phyloP scores from a whole-genome alignment of 345 rosid species.

The Salix koriyanagi region DNA sequence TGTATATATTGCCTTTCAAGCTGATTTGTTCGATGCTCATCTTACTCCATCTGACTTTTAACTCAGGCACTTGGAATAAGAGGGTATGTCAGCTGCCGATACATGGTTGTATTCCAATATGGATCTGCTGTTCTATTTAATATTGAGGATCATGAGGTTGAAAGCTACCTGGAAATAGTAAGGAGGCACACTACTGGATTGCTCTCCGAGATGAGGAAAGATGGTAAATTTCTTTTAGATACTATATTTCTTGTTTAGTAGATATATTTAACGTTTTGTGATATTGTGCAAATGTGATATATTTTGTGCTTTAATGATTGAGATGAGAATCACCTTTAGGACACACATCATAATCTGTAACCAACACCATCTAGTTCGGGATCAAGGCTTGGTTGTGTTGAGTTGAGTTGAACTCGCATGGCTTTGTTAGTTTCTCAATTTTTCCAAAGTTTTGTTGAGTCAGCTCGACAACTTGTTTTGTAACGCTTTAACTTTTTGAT shows the following conservation, averaged over 20 bases:
- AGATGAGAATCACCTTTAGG: not conserved
- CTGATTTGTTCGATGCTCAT: constrained; percentile 1
- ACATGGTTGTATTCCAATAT: constrained; percentile 86
- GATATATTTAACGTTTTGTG: not conserved
- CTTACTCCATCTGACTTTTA: not conserved
- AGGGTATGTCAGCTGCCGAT: constrained; percentile 44
- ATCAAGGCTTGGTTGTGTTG: not conserved
- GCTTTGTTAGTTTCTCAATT: not conserved
- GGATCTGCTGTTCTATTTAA: constrained; percentile 92
- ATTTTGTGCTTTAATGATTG: not conserved
- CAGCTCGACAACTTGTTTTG: not conserved
- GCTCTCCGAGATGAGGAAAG: constrained; percentile 76
- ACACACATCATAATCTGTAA: not conserved
- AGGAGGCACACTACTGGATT: constrained; percentile 71
- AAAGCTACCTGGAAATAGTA: constrained; percentile 56
- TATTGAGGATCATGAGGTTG: constrained; percentile 66
- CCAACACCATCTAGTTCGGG: not conserved
- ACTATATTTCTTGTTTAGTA: not conserved
- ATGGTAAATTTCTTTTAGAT: constrained; percentile 45
- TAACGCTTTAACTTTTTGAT: not conserved
- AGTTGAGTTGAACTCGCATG: not conserved
- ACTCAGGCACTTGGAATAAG: constrained; percentile 47
- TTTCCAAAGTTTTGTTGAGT: not conserved
- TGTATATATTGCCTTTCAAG: not conserved
- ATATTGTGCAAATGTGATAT: not conserved